A percentile compares a stretch with the other conserved stretches of the same genome.
These are phyloP conservation scores for Penicillium fuscoglaucum DNA, from an alignment of 2,329 filamentous ascomycete genomes.

Conservation along the genomic window DNA sequence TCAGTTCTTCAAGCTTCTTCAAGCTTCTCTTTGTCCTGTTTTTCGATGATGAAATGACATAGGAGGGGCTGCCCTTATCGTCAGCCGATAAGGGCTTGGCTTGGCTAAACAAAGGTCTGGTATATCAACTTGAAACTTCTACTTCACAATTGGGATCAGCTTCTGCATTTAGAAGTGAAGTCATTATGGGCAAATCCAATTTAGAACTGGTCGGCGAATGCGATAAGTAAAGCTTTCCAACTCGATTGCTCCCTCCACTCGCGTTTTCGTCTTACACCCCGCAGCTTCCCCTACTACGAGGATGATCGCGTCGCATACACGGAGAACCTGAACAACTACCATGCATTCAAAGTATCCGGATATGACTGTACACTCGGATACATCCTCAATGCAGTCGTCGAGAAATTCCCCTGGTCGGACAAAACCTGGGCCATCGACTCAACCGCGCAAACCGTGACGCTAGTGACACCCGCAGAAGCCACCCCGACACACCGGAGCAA, in stretches of 20 bases:
- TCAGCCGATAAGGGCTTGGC: slow-evolving; percentile 26
- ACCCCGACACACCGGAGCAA: slow-evolving; percentile 65
- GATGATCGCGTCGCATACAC: slow-evolving; percentile 59
- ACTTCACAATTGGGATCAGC: not conserved
- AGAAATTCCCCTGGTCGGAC: slow-evolving; percentile 51
- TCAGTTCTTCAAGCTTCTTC: not conserved
- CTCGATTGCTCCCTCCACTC: not conserved
- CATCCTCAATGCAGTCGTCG: slow-evolving; percentile 52
- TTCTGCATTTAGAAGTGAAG: not conserved
- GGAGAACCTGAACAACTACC: slow-evolving; percentile 55
- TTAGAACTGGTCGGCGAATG: slow-evolving; percentile 59
- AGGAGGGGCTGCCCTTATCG: slow-evolving; percentile 29
- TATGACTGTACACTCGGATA: slow-evolving; percentile 65
- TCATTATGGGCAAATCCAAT: slow-evolving; percentile 46
- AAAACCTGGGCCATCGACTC: slow-evolving; percentile 62
- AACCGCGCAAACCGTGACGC: slow-evolving; percentile 60
- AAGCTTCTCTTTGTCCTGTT: slow-evolving; percentile 11
- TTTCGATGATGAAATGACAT: slow-evolving; percentile 26
- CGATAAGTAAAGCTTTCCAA: slow-evolving; percentile 47
- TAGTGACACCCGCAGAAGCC: slow-evolving; percentile 55
- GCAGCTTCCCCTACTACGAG: slow-evolving; percentile 75
- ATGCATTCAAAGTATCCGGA: slow-evolving; percentile 66
- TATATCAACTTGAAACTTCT: not conserved
- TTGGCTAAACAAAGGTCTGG: not conserved
- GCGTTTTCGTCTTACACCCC: slow-evolving; percentile 17